Conservation (phyloP, 495 filamentous ascomycete genomes). For the Podospora anserina region DNA sequence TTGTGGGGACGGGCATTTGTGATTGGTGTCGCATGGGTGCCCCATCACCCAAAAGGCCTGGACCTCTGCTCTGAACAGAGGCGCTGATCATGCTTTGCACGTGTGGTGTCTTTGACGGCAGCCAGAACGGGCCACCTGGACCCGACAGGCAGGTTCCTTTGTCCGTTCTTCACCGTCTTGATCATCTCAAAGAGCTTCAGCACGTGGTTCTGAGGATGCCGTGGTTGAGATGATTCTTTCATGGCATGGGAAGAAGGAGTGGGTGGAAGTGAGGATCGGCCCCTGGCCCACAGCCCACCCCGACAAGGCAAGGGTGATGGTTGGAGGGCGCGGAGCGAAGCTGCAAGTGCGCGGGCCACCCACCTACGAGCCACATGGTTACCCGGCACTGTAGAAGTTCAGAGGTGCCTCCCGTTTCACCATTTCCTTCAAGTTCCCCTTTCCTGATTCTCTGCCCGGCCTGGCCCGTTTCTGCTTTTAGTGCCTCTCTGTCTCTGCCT, state of each 20-base stretch:
- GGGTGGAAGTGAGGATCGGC: conserved; percentile 3
- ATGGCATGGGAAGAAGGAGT: background rate
- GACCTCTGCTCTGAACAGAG: background rate
- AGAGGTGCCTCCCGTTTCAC: conserved; percentile 11
- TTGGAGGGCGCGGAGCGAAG: background rate
- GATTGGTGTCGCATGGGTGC: too few species aligned
- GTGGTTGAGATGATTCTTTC: background rate
- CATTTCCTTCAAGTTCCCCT: background rate
- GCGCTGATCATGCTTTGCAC: background rate
- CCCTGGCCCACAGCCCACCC: background rate
- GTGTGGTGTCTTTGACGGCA: background rate
- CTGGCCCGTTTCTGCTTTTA: background rate
- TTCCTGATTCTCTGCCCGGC: background rate
- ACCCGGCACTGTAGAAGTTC: background rate
- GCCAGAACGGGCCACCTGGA: background rate
- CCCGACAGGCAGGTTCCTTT: background rate
- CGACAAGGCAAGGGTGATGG: background rate
- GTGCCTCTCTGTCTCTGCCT: background rate
- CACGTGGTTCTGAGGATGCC: background rate
- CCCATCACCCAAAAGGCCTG: background rate
- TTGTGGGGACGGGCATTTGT: too few species aligned
- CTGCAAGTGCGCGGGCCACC: too few species aligned
- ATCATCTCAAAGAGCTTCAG: background rate
- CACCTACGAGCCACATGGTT: background rate
- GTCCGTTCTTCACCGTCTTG: background rate